phyloP scores from a whole-genome alignment of 139 green algal genomes.

The Microglena sp. region DNA sequence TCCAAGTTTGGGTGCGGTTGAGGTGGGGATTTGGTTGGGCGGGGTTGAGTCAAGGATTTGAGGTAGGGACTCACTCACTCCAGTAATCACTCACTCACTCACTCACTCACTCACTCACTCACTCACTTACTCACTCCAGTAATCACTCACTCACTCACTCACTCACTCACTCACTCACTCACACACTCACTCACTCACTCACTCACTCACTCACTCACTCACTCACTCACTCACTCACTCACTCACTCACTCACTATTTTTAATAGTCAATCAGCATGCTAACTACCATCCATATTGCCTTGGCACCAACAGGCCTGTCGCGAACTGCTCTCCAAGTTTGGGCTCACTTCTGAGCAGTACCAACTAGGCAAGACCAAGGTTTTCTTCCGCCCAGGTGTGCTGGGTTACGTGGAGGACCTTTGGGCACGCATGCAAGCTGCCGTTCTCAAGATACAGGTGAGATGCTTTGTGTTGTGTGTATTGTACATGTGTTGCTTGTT shows the following conservation, averaged over 20 bases:
- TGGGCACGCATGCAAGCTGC: constrained; percentile 34
- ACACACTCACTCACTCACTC: not conserved
- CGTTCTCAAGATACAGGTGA: constrained; percentile 4
- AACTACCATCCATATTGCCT: not conserved
- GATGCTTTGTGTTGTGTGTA: not conserved
- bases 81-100: no score
- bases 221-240: not conserved
- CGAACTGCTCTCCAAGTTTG: constrained; percentile 54
- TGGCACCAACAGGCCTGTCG: constrained; percentile 30
- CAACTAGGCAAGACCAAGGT: constrained; percentile 65
- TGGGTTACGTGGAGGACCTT: constrained; percentile 60
- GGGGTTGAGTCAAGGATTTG: no score
- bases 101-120: no score
- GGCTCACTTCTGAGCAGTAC: constrained; percentile 42
- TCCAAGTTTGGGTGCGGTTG: no score
- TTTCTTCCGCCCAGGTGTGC: constrained; percentile 72
- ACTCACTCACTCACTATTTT: not conserved
- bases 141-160: no score
- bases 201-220: not conserved
- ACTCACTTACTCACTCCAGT: no score
- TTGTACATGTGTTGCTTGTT: constrained; percentile 12
- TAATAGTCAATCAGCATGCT: not conserved
- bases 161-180: not conserved
- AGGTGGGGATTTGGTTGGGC: no score
- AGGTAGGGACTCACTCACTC: no score